phyloP scores from a whole-genome alignment of 257 asterid species.

The Marsdenia floribunda region DNA sequence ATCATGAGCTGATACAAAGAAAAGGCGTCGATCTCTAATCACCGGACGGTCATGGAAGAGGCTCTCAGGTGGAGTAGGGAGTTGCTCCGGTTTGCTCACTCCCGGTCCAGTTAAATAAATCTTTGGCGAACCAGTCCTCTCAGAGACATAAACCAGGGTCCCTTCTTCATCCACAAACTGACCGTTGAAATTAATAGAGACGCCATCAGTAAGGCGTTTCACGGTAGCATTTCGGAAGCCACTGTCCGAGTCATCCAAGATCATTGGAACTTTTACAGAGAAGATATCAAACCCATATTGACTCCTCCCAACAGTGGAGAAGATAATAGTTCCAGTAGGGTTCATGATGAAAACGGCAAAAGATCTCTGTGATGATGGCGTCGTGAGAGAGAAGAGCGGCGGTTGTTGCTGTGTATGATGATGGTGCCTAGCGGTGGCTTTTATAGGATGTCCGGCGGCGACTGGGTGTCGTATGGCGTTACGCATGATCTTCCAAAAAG shows the following conservation, averaged over 20 bases:
- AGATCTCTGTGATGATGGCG: background rate
- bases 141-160: slow-evolving; percentile 50
- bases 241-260: background rate
- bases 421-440: background rate
- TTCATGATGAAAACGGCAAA: slow-evolving; percentile 27
- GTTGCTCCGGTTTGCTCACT: slow-evolving; percentile 22
- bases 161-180: slow-evolving; percentile 44
- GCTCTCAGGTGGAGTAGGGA: slow-evolving; percentile 35
- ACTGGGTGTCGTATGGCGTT: background rate
- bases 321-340: slow-evolving; percentile 57
- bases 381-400: background rate
- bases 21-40: slow-evolving; percentile 34
- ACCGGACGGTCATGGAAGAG: slow-evolving; percentile 70
- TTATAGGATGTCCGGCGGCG: background rate
- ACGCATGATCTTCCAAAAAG: background rate
- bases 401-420: background rate
- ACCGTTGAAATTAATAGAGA: slow-evolving; percentile 61
- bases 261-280: slow-evolving; percentile 38
- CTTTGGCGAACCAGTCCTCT: slow-evolving; percentile 58
- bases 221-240: slow-evolving; percentile 18
- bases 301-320: slow-evolving; percentile 61
- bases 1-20: slow-evolving; percentile 66
- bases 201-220: slow-evolving; percentile 62
- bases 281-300: slow-evolving; percentile 74
- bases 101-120: slow-evolving; percentile 35